Percentiles rank a stretch among this genome's conserved stretches.
Conservation (phyloP, 257 asterid species). For the Solanum dulcamara region DNA sequence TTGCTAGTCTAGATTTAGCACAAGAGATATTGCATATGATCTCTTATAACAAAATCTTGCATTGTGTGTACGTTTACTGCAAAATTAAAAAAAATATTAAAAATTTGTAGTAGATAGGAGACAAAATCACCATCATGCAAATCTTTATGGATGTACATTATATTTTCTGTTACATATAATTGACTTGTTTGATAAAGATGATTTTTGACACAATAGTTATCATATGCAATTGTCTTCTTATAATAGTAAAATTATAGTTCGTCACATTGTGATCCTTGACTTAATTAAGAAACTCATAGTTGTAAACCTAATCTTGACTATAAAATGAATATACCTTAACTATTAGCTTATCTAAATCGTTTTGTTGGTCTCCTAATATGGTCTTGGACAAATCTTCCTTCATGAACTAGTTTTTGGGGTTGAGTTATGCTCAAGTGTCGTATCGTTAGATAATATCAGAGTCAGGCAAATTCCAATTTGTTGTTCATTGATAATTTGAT, state of each 20-base stretch:
- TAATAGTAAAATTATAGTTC: not conserved
- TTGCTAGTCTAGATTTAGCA: not conserved
- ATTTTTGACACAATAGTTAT: not conserved
- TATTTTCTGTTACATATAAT: not conserved
- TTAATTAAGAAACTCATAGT: not conserved
- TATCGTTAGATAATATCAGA: too few relatives aligned
- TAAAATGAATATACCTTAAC: not conserved
- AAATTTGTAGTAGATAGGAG: not conserved
- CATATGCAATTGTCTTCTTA: not conserved
- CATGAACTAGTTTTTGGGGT: too few relatives aligned
- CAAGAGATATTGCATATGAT: not conserved
- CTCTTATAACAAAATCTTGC: not conserved
- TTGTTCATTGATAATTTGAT: too few relatives aligned
- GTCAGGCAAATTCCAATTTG: too few relatives aligned
- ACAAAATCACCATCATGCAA: not conserved
- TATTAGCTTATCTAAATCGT: not conserved
- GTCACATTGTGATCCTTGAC: not conserved
- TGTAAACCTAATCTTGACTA: not conserved
- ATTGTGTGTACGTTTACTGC: not conserved
- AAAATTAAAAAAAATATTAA: not conserved
- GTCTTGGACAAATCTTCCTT: too few relatives aligned
- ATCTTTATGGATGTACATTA: not conserved
- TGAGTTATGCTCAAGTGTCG: too few relatives aligned
- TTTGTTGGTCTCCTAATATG: too few relatives aligned
- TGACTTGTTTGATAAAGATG: not conserved